Evolutionary conservation across 2,329 filamentous ascomycete species (phyloP), one percentile per base, ranked within the genome.

Genomic region (Colletotrichum abscissum): DNA sequence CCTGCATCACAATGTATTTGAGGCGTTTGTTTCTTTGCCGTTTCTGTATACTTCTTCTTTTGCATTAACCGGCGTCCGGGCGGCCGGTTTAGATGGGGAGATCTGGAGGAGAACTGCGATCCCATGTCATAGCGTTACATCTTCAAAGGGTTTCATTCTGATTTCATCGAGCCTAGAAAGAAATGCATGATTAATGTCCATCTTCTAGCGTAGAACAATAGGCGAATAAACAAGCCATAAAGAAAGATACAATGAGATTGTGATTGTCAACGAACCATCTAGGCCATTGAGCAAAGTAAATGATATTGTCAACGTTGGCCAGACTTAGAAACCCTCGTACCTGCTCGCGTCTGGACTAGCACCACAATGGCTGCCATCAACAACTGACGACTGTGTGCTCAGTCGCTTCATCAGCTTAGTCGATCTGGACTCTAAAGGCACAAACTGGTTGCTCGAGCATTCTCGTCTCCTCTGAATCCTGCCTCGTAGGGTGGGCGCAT

Each of bases 41-140:
- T 42, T 42, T 42, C 38, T 42, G 16, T 42, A 42, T 19, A 19
- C 14, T 8, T 42, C 38, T 42, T 42, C 14, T 16, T 35, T 24
- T 59, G 62, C 62, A 69, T 67, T 55, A 30, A 49, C 38, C 30
- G 55, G 56, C 26, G 38, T 67, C 56, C 7, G 55, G 58, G 19
- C 35, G 26, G 26, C 14, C 64, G 5, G 38, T n/a, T 55, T 28
- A 30, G 8, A 42, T 56, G 28, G 46, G 49, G 56, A 35, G 16
- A 22, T 26, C 49, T 46, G 46, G 65, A 42, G 28, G 56, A 54
- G 12, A 26, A 56, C 63, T 28, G 26, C 56, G 56, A 49, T 60
- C 26, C 33, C 35, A 38, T 28, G 56, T 67, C 56, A 67, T 33
- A 30, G 46, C 54, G 69, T 22, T 57, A 33, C 42, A 11, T 71